A percentile compares a stretch with the other conserved stretches of the same genome.
Evolutionary conservation across 2,329 filamentous ascomycete genomes (phyloP).

Genomic region (Arthrobotrys sphaeroides): DNA sequence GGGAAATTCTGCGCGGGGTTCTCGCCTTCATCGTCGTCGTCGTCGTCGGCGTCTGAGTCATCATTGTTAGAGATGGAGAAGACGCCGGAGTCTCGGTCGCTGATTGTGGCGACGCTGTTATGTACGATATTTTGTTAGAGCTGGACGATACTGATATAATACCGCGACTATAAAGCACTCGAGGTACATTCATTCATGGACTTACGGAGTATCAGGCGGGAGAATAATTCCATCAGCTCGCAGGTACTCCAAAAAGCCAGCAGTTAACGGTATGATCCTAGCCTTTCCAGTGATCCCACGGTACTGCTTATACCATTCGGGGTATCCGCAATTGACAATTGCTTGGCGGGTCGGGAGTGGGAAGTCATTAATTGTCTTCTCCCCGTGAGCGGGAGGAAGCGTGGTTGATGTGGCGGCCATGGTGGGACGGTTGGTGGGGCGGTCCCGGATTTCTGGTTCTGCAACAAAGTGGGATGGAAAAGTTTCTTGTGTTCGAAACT

Average conservation of each 20-base stretch:
- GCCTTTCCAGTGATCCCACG: slow-evolving; percentile 84
- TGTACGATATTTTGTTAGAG: background rate
- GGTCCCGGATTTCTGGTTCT: background rate
- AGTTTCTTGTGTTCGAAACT: background rate
- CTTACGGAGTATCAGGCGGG: slow-evolving; percentile 70
- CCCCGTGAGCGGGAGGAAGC: background rate
- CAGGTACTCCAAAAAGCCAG: slow-evolving; percentile 83
- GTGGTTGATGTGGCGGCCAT: slow-evolving; percentile 4
- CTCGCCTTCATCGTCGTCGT: slow-evolving; percentile 58
- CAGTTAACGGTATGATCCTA: slow-evolving; percentile 78
- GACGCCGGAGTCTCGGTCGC: slow-evolving; percentile 41
- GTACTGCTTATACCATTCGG: slow-evolving; percentile 89
- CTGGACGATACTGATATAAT: background rate
- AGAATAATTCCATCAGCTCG: slow-evolving; percentile 92
- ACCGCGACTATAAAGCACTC: background rate
- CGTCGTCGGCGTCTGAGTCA: slow-evolving; percentile 56
- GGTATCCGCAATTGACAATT: slow-evolving; percentile 93
- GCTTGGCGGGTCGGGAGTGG: slow-evolving; percentile 85
- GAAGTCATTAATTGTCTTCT: slow-evolving; percentile 65
- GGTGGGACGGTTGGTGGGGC: slow-evolving; percentile 29
- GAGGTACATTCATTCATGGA: slow-evolving; percentile 47
- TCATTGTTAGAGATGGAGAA: slow-evolving; percentile 36
- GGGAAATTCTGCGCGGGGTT: slow-evolving; percentile 70
- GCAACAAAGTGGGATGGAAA: slow-evolving; percentile 9
- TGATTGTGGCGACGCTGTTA: slow-evolving; percentile 24